Percentiles rank a stretch among this genome's conserved stretches.
phyloP scores from a whole-genome alignment of 352 stramenopile species.

The Globisporangium alternatum region DNA sequence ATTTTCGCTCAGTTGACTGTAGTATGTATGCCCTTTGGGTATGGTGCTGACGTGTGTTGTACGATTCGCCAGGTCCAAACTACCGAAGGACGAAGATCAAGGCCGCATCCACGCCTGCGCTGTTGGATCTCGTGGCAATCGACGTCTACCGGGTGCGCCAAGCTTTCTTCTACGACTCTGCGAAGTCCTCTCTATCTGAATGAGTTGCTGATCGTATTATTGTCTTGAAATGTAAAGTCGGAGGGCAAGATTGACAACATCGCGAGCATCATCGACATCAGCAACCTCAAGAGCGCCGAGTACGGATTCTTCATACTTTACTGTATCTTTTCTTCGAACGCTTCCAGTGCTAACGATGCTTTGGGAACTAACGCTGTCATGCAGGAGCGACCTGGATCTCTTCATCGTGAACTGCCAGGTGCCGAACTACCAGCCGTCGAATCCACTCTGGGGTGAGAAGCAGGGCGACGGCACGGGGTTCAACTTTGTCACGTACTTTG shows the following conservation, averaged over 20 bases:
- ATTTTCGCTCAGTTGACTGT: neutral
- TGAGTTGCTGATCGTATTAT: neutral
- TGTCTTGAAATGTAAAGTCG: slow-evolving; percentile 30
- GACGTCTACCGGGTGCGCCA: slow-evolving; percentile 63
- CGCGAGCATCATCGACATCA: slow-evolving; percentile 63
- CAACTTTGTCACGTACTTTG: slow-evolving; percentile 83
- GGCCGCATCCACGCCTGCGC: slow-evolving; percentile 44
- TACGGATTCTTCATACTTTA: slow-evolving; percentile 13
- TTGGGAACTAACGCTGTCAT: neutral
- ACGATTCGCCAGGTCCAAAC: slow-evolving; percentile 42
- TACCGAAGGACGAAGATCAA: slow-evolving; percentile 79
- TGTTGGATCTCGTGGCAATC: slow-evolving; percentile 63
- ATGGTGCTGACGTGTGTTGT: neutral
- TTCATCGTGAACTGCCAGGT: slow-evolving; percentile 86
- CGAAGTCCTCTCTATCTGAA: neutral
- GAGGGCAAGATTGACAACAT: slow-evolving; percentile 72
- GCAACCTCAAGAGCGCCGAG: slow-evolving; percentile 29
- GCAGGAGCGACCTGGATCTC: slow-evolving; percentile 43
- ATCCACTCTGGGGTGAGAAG: slow-evolving; percentile 79
- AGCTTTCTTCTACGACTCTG: neutral
- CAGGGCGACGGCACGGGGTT: slow-evolving; percentile 69
- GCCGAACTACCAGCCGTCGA: slow-evolving; percentile 79
- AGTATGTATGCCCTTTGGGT: no score
- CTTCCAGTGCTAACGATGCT: neutral
- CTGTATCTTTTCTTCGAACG: neutral